phyloP scores from a whole-genome alignment of 371 early-diverging fungal genomes.

The Haplosporangium sp. region DNA sequence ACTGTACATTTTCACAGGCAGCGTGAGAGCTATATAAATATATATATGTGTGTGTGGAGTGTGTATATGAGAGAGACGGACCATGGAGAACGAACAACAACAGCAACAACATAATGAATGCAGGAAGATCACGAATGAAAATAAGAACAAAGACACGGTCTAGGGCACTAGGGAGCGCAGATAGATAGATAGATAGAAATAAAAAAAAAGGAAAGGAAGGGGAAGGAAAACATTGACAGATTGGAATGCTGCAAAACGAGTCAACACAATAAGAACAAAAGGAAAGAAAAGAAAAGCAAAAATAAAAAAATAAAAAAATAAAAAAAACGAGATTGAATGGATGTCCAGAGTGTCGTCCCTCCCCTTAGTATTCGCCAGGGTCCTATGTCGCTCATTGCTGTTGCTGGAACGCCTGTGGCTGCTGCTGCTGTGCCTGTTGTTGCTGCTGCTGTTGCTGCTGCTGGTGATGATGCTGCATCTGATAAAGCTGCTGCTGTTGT shows the following conservation, averaged over 20 bases:
- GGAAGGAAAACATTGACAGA: too few species aligned
- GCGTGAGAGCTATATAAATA: too few species aligned
- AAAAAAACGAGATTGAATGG: constrained; percentile 3
- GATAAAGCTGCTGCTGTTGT: constrained; percentile 15
- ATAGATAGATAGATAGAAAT: too few species aligned
- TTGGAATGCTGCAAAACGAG: too few species aligned
- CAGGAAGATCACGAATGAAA: constrained; percentile 1
- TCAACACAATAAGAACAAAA: constrained; percentile 4
- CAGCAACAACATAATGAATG: background rate
- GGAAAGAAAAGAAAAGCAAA: background rate
- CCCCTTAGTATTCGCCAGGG: background rate
- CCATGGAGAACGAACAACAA: too few species aligned
- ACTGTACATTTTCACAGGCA: too few species aligned
- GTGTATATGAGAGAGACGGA: background rate
- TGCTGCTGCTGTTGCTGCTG: constrained; percentile 12
- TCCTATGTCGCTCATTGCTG: background rate
- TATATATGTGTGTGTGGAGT: too few species aligned
- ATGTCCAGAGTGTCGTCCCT: too few species aligned
- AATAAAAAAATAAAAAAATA: constrained; percentile 6
- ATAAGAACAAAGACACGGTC: background rate
- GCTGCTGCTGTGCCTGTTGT: constrained; percentile 1
- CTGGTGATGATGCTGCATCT: too few species aligned
- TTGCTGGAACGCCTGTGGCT: constrained; percentile 4
- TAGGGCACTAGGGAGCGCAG: too few species aligned
- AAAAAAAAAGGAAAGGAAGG: too few species aligned